phyloP scores from a whole-genome alignment of 768 basidiomycete species.

The Daedaleopsis nitida region DNA sequence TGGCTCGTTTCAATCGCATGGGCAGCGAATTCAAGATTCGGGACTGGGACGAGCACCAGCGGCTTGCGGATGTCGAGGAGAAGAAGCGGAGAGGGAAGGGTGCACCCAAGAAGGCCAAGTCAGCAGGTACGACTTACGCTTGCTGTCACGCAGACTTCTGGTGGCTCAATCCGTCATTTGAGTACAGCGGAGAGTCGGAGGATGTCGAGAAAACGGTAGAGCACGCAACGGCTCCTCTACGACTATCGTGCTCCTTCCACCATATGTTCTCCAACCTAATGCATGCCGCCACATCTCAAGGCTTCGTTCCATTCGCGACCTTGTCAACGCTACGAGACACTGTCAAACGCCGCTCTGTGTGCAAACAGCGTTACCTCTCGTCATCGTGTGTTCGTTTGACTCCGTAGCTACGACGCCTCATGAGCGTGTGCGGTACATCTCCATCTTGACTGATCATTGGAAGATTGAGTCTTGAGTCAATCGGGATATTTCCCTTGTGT shows the following conservation, averaged over 20 bases:
- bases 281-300: neutral
- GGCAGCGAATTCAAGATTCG: conserved; percentile 43
- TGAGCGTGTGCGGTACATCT: no score
- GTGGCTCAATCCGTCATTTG: neutral
- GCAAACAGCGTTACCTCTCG: no score
- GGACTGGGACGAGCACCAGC: conserved; percentile 66
- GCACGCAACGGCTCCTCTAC: neutral
- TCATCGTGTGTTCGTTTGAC: no score
- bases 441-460: no score
- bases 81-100: conserved; percentile 80
- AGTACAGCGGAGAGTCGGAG: conserved; percentile 54
- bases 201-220: conserved; percentile 43
- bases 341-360: no score
- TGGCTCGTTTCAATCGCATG: conserved; percentile 55
- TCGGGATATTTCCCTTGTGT: no score
- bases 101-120: conserved; percentile 78
- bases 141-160: neutral
- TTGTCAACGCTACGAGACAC: no score
- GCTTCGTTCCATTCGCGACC: no score
- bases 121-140: conserved; percentile 50
- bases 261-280: neutral
- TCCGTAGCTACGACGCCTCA: no score
- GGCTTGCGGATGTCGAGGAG: conserved; percentile 67
- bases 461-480: no score
- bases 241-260: neutral